These are phyloP conservation scores for Pseudognaphalium luteoalbum DNA, from an alignment of 129 eudicot species.

Conservation along the genomic window DNA sequence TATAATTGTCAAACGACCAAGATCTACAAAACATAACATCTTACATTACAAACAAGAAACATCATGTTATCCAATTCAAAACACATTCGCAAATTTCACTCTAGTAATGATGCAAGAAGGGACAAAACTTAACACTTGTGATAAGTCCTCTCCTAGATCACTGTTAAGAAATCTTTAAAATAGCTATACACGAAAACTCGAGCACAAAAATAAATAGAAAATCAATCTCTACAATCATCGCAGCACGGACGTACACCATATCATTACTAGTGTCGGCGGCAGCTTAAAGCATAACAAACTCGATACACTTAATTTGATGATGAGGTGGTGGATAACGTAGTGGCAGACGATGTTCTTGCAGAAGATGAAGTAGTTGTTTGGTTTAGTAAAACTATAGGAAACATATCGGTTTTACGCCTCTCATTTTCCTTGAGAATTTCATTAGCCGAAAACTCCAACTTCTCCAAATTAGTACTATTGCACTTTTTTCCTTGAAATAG, in stretches of 20 bases:
- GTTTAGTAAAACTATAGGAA: conserved; percentile 55
- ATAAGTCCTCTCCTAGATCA: conserved; percentile 8
- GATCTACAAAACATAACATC: too few relatives aligned
- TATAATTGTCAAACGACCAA: too few relatives aligned
- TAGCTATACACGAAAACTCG: conserved; percentile 25
- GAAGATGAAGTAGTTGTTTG: conserved; percentile 41
- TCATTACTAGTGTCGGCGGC: conserved; percentile 29
- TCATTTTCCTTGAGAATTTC: conserved; percentile 60
- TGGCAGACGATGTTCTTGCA: conserved; percentile 65
- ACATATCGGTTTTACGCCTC: conserved; percentile 48
- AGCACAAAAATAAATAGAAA: conserved; percentile 8
- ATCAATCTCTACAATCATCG: conserved; percentile 13
- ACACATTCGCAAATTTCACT: conserved; percentile 24
- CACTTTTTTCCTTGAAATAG: conserved; percentile 57
- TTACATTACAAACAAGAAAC: not conserved
- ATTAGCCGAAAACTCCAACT: conserved; percentile 41
- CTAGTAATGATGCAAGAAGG: conserved; percentile 16
- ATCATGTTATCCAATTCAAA: conserved; percentile 16
- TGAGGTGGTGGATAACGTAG: conserved; percentile 49
- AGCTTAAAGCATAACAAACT: not conserved
- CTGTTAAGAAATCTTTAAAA: conserved; percentile 11
- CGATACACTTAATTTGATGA: conserved; percentile 46
- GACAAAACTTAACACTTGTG: conserved; percentile 18
- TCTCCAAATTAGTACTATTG: conserved; percentile 51
- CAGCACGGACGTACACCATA: conserved; percentile 28